Base-by-base conservation (phyloP, 2,329 filamentous ascomycete genomes). In the Neofusicoccum cordaticola region DNA sequence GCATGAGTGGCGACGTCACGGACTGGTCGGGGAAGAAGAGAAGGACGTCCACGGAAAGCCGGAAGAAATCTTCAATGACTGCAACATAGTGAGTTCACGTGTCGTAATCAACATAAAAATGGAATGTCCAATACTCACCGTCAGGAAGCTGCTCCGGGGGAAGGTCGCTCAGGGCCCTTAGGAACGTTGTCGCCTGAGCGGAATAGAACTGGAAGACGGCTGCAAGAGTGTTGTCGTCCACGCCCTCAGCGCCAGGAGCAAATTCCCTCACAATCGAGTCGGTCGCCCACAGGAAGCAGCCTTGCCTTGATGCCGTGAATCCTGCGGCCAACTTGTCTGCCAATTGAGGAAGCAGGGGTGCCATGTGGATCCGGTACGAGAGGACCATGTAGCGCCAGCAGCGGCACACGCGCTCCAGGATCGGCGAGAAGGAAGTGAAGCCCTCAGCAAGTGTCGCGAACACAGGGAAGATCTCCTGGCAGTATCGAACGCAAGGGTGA, bases 281-380 rank as follows among this genome's bases (percentile, higher is more conserved):
- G 2, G 94, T 97, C 1, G 95, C 94, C 95, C 95, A 99, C n/a
- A 99, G 83, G 84, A 99, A 99, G 76, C 94, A 97, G 12, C 95
- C 95, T 78, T 99, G 94, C 66, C 89, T 87, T 11, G 94, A 97
- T 17, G 86, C 85, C 63, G 90, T 85, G 75, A 99, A 99, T 4
- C 94, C 93, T 68, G 84, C 85, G 1, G 92, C 92, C 65, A 99
- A 85, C 77, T 94, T 96, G 71, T 94, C 91, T 17, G 95, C 96
- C 78, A 99, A 88, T 19, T 88, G 85, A 0, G 91, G 90, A 50
- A 99, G 84, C 51, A 99, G 81, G 27, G 94, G 93, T 13, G 90
- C 87, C 83, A 96, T 96, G 58, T 90, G 90, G 2, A 90, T 95
- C 69, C 95, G 88, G 78, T 98, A 98, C 0, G 93, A 97, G 66